These are phyloP conservation scores for Arachnomyces sp. DNA, from an alignment of 2,329 filamentous ascomycete species.

Conservation along the genomic window DNA sequence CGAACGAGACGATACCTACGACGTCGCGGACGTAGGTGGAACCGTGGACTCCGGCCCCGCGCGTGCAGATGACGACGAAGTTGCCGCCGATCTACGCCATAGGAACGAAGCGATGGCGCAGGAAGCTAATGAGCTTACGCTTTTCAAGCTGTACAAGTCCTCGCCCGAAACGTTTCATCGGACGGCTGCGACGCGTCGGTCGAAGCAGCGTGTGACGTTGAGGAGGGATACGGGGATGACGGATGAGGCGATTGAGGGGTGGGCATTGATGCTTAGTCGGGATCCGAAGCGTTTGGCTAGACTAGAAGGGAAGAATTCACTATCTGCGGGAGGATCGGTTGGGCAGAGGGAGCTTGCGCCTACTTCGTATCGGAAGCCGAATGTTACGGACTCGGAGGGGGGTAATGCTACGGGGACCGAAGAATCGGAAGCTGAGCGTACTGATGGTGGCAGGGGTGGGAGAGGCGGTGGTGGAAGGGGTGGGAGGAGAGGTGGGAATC, in stretches of 20 bases:
- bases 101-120: slow-evolving; percentile 6
- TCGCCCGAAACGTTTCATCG: slow-evolving; percentile 60
- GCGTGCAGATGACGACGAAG: slow-evolving; percentile 40
- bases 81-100: slow-evolving; percentile 43
- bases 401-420: slow-evolving; percentile 8
- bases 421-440: slow-evolving; percentile 46
- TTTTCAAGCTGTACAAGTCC: slow-evolving; percentile 65
- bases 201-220: slow-evolving; percentile 54
- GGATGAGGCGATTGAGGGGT: slow-evolving; percentile 89
- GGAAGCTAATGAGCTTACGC: slow-evolving; percentile 51
- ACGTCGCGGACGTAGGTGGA: slow-evolving; percentile 82
- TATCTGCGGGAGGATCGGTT: slow-evolving; percentile 49
- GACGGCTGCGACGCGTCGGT: slow-evolving; percentile 60
- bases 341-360: slow-evolving; percentile 54
- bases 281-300: slow-evolving; percentile 60
- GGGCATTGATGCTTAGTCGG: slow-evolving; percentile 75
- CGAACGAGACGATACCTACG: slow-evolving; percentile 94
- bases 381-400: slow-evolving; percentile 11
- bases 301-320: slow-evolving; percentile 61
- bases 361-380: slow-evolving; percentile 53
- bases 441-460: slow-evolving; percentile 43
- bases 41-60: slow-evolving; percentile 58
- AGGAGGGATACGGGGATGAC: slow-evolving; percentile 77
- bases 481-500: slow-evolving; percentile 38
- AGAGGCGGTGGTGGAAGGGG: slow-evolving; percentile 41